Conservation (phyloP, 306 rosid species). For the Glycyrrhiza uralensis region DNA sequence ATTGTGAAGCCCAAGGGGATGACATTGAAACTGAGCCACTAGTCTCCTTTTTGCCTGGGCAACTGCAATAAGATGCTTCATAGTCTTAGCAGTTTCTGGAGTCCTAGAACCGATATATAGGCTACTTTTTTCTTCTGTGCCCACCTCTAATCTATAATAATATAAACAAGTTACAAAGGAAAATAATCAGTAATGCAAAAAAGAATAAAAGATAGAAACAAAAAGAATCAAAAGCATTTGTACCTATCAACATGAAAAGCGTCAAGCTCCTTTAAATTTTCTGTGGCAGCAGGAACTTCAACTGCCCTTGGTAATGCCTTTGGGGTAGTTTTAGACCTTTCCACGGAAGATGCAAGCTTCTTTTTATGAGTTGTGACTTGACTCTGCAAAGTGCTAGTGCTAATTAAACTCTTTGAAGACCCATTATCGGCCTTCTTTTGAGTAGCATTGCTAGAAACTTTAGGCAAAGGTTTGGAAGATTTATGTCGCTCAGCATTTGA, state of each 20-base stretch:
- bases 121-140: conserved; percentile 44
- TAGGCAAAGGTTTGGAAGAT: conserved; percentile 39
- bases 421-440: conserved; percentile 48
- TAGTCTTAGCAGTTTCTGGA: conserved; percentile 57
- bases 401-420: conserved; percentile 43
- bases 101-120: conserved; percentile 44
- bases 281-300: conserved; percentile 45
- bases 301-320: conserved; percentile 28
- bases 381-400: conserved; percentile 43
- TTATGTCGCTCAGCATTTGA: conserved; percentile 45
- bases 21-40: conserved; percentile 55
- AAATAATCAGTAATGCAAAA: neutral
- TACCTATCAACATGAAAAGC: conserved; percentile 54
- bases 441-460: conserved; percentile 40
- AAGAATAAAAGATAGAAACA: neutral
- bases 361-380: conserved; percentile 44
- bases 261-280: conserved; percentile 43
- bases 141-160: conserved; percentile 45
- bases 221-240: neutral
- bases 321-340: conserved; percentile 50
- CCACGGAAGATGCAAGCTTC: conserved; percentile 45
- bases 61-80: conserved; percentile 87
- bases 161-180: neutral
- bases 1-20: conserved; percentile 41
- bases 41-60: conserved; percentile 89